These are phyloP conservation scores for Sclerotiophoma versabilis DNA, from an alignment of 2,329 filamentous ascomycete species.

Conservation along the genomic window DNA sequence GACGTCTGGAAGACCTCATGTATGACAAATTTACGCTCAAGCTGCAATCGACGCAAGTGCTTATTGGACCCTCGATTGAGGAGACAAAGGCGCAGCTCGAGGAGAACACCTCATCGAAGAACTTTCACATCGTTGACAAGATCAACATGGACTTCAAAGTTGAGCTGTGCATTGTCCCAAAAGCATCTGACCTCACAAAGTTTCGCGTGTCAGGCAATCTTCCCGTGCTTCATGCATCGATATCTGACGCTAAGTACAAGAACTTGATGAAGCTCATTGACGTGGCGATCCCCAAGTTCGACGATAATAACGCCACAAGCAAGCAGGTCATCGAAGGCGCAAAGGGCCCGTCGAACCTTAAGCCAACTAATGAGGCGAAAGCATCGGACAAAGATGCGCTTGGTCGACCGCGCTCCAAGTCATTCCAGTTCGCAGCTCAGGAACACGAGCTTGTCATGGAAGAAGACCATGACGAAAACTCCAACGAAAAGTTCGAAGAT, in stretches of 20 bases:
- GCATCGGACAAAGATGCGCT: slow-evolving; percentile 38
- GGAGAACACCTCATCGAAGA: slow-evolving; percentile 70
- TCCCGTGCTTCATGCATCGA: slow-evolving; percentile 87
- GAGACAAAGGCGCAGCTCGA: slow-evolving; percentile 84
- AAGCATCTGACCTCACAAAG: slow-evolving; percentile 90
- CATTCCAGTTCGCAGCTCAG: slow-evolving; percentile 75
- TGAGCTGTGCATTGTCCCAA: slow-evolving; percentile 96
- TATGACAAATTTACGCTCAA: slow-evolving; percentile 97
- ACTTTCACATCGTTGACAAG: slow-evolving; percentile 89
- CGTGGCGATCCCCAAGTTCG: slow-evolving; percentile 88
- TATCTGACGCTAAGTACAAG: slow-evolving; percentile 97
- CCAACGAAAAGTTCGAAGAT: slow-evolving; percentile 72
- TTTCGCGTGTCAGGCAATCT: slow-evolving; percentile 90
- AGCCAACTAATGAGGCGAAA: slow-evolving; percentile 42
- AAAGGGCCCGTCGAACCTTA: slow-evolving; percentile 48
- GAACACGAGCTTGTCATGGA: slow-evolving; percentile 81
- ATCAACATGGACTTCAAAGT: slow-evolving; percentile 98
- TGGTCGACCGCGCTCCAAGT: slow-evolving; percentile 68
- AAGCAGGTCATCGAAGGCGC: slow-evolving; percentile 47
- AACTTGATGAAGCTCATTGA: slow-evolving; percentile 95
- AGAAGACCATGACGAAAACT: slow-evolving; percentile 69
- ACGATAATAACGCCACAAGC: slow-evolving; percentile 53
- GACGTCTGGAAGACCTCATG: slow-evolving; percentile 88
- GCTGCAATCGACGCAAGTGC: slow-evolving; percentile 89
- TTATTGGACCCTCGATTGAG: slow-evolving; percentile 92